Conservation (phyloP, 176 grass and related monocot genomes). For the Guadua angustifolia region DNA sequence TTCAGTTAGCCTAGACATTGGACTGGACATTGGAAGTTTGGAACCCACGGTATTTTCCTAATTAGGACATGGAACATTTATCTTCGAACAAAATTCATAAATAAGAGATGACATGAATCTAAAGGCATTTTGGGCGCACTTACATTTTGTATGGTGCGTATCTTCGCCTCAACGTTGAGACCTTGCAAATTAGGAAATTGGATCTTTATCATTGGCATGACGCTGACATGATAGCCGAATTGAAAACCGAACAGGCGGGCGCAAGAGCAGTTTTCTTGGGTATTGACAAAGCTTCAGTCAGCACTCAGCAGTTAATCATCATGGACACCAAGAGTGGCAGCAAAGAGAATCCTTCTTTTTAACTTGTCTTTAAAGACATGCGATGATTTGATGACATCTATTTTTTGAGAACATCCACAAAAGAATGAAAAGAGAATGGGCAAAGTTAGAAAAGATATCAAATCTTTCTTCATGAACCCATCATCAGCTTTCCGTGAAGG, state of each 20-base stretch:
- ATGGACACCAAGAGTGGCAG: constrained; percentile 54
- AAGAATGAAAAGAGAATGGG: constrained; percentile 54
- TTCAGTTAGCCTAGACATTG: constrained; percentile 37
- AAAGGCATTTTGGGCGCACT: constrained; percentile 48
- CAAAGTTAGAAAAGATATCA: constrained; percentile 54
- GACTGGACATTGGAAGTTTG: constrained; percentile 9
- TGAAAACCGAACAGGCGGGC: constrained; percentile 28
- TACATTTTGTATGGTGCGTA: constrained; percentile 51
- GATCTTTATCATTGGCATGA: constrained; percentile 33
- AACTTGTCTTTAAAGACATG: constrained; percentile 63
- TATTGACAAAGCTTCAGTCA: constrained; percentile 63
- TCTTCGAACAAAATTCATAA: constrained; percentile 40
- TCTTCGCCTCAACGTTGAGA: constrained; percentile 45
- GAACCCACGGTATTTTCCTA: constrained; percentile 38
- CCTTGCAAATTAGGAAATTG: constrained; percentile 37
- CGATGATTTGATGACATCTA: constrained; percentile 53
- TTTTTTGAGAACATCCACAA: constrained; percentile 51
- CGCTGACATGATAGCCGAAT: constrained; percentile 42
- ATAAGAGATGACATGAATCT: constrained; percentile 44
- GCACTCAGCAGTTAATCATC: constrained; percentile 54
- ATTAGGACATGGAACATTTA: constrained; percentile 37
- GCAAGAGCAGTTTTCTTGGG: constrained; percentile 43
- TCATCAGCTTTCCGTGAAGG: constrained; percentile 48
- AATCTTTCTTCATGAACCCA: constrained; percentile 56
- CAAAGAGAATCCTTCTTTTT: constrained; percentile 69